Percentiles rank a stretch among this genome's conserved stretches.
These are phyloP conservation scores for Hymenoscyphus scutula DNA, from an alignment of 2,329 filamentous ascomycete species.

Conservation along the genomic window DNA sequence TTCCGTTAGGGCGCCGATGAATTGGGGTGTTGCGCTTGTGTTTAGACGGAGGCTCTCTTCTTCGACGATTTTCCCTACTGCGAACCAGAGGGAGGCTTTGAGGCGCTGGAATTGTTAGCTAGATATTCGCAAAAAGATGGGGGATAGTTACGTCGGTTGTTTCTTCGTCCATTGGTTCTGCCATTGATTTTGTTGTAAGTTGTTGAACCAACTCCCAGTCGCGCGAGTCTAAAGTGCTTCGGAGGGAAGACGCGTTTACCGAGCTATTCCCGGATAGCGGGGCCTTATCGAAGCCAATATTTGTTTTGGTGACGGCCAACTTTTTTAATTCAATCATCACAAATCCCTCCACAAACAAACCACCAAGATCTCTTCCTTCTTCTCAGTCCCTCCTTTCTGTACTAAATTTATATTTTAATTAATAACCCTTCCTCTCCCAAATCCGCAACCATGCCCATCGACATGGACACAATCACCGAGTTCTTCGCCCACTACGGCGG, in stretches of 20 bases:
- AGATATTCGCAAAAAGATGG: neutral
- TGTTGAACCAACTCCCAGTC: neutral
- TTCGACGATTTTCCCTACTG: slow-evolving; percentile 84
- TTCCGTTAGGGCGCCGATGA: slow-evolving; percentile 81
- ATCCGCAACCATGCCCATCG: neutral
- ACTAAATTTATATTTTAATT: neutral
- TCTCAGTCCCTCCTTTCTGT: neutral
- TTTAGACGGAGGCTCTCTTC: slow-evolving; percentile 71
- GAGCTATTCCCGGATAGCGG: slow-evolving; percentile 14
- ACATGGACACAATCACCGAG: slow-evolving; percentile 13
- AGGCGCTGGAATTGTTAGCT: slow-evolving; percentile 56
- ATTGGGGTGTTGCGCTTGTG: slow-evolving; percentile 87
- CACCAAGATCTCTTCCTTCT: neutral
- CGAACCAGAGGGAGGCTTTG: slow-evolving; percentile 82
- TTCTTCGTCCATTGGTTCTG: slow-evolving; percentile 28
- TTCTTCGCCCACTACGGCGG: slow-evolving; percentile 16
- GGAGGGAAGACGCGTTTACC: slow-evolving; percentile 22
- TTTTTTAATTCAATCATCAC: slow-evolving; percentile 10
- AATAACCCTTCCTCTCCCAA: neutral
- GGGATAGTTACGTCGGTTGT: slow-evolving; percentile 22
- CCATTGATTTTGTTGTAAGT: slow-evolving; percentile 14
- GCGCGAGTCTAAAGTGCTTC: neutral
- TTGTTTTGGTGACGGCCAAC: slow-evolving; percentile 3
- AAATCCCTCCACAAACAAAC: neutral
- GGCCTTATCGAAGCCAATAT: slow-evolving; percentile 4